phyloP scores from a whole-genome alignment of 305 asterid genomes.

The Solanum hybrid region DNA sequence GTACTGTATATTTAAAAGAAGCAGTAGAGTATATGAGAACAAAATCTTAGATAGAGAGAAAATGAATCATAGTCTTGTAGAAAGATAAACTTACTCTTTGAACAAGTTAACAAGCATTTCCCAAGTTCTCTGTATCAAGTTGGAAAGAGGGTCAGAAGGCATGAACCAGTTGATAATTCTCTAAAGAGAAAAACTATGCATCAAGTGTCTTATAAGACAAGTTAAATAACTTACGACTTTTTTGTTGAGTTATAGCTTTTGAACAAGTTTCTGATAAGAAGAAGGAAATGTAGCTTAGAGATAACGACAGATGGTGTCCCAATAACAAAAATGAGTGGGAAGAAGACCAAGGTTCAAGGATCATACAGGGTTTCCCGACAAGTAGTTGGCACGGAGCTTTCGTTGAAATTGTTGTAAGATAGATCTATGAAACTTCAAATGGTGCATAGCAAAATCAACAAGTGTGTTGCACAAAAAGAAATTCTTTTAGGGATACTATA shows the following conservation, averaged over 20 bases:
- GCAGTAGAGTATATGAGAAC: not conserved
- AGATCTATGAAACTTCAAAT: constrained; percentile 30
- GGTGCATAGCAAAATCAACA: not conserved
- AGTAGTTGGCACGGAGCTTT: constrained; percentile 14
- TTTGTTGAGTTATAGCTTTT: constrained; percentile 27
- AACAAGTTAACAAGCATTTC: constrained; percentile 12
- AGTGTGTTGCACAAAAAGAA: not conserved
- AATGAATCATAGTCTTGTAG: not conserved
- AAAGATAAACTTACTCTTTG: constrained; percentile 14
- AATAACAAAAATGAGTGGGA: not conserved
- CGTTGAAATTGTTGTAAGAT: constrained; percentile 43
- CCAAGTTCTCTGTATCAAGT: constrained; percentile 21
- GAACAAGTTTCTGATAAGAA: constrained; percentile 43
- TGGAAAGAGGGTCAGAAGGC: not conserved
- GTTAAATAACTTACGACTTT: constrained; percentile 15
- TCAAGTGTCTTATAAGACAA: not conserved
- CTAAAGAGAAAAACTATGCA: not conserved
- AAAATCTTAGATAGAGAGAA: not conserved
- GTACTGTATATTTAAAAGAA: not conserved
- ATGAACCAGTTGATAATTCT: not conserved
- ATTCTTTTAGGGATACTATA: not conserved
- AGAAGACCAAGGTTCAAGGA: not conserved
- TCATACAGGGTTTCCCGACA: constrained; percentile 37
- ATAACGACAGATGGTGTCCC: not conserved
- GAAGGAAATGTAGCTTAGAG: not conserved